Evolutionary conservation across 352 stramenopile species (phyloP), one percentile per base, ranked within the genome.

Genomic region (Pythium rhizo-oryzae): DNA sequence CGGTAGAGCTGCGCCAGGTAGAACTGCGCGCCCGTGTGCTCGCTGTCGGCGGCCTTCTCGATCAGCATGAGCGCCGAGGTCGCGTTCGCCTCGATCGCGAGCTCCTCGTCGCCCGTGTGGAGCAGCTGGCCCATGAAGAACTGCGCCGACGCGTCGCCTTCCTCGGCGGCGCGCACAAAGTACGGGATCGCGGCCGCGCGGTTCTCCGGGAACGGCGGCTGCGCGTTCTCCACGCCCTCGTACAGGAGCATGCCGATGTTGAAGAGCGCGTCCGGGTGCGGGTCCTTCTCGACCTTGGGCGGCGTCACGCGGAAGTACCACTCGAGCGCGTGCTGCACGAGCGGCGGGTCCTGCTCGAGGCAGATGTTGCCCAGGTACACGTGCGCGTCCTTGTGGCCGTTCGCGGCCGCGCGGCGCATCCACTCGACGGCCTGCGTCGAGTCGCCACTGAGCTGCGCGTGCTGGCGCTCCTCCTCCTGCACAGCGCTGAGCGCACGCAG

Each of bases 1-100:
- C 84, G 84, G 66, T 96, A 93, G n/a, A 97, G 78, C 79, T 94
- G 87, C 30, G 88, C 87, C 16, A 97, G 71, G 62, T 96, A 97
- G 62, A 84, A 94, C 23, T 87, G 73, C 62, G 90, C 87, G 15
- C 86, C 82, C 9, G 75, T 79, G 67, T 97, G 88, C n/a, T 72
- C 81, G 46, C 84, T 83, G 24, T 78, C 80, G 5, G 81, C 87
- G 15, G 87, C 87, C 65, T 78, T 87, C 66, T 95, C 78, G 46
- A 97, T 78, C 46, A 96, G 80, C 81, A 92, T 90, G 13, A 90
- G 61, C 25, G 75, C 84, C 60, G 85, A 95, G 25, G 43, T 73
- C 18, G 85, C 70, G 69, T 90, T 90, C 3, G 84, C 65, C 33
- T 84, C 68, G 46, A 96, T 91, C 28, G 68, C 79, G 30, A 92